phyloP scores from a whole-genome alignment of 1,284 basidiomycete species.

The Afroboletus lepidellus region DNA sequence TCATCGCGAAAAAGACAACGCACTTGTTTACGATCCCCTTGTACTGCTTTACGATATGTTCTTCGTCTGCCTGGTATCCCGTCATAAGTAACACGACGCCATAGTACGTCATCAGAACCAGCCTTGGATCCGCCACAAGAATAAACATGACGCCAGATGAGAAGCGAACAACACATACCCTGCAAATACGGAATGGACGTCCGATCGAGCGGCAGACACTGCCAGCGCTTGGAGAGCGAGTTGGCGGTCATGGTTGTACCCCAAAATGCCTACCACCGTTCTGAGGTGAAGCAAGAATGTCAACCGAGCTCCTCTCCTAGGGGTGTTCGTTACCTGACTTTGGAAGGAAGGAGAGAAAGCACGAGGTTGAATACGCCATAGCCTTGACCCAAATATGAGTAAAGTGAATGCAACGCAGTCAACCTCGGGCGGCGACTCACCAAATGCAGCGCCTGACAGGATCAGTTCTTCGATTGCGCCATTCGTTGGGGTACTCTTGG shows the following conservation, averaged over 20 bases:
- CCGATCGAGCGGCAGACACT: constrained; percentile 60
- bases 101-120: constrained; percentile 78
- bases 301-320: background rate
- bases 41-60: constrained; percentile 61
- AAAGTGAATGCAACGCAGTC: background rate
- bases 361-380: constrained; percentile 76
- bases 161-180: constrained; percentile 44
- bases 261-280: constrained; percentile 67
- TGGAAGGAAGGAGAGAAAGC: constrained; percentile 70
- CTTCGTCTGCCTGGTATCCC: constrained; percentile 73
- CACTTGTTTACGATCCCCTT: constrained; percentile 60
- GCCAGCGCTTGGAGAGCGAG: constrained; percentile 66
- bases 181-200: constrained; percentile 72
- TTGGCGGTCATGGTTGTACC: constrained; percentile 68
- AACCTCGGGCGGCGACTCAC: constrained; percentile 35
- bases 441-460: constrained; percentile 72
- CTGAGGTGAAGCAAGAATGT: constrained; percentile 34
- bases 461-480: constrained; percentile 70
- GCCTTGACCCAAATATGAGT: constrained; percentile 35
- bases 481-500: constrained; percentile 34
- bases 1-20: constrained; percentile 14
- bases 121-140: constrained; percentile 34
- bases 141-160: background rate
- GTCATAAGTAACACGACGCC: constrained; percentile 66
- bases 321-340: constrained; percentile 50